Evolutionary conservation across 108 stramenopile species (phyloP), one percentile per base, ranked within the genome.

Genomic region (Nannochloropsis salina): DNA sequence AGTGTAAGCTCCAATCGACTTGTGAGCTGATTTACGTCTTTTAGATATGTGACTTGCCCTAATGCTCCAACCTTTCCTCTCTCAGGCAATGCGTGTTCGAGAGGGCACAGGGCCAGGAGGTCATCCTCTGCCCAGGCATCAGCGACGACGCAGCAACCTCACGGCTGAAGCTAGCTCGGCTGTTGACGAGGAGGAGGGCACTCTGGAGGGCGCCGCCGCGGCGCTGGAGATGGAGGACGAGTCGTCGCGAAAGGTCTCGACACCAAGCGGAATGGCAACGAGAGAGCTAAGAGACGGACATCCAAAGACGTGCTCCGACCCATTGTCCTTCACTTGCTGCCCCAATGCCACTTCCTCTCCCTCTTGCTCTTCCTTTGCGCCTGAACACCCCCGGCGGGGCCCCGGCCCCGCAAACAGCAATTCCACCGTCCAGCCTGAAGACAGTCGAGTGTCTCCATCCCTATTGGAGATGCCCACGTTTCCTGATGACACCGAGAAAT

Each of bases 351-450:
- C 61, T 8, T 74, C 61, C 61, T 74, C 61, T 15, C n/a, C 61
- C 61, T 74, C 61, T n/a, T 74, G 61, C 61, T 74, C 61, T 74
- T 74, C 61, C 61, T 74, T n/a, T n/a, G 61, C 61, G 15, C n/a
- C 15, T 74, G n/a, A n/a, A 31, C 31, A 31, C 31, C 31, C 31
- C 31, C 31, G 31, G 0, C 31, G 31, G 31, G 31, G 31, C 31
- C 31, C 31, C 61, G n/a, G 61, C 61, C 61, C 20, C 61, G n/a
- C 61, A 74, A 15, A 74, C 61, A 74, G 61, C 61, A 1, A 2
- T n/a, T n/a, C 15, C 61, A 74, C 20, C n/a, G 20, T n/a, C 61
- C n/a, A n/a, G 20, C n/a, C 20, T 74, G 61, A 74, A n/a, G 61
- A 74, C 61, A 0, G 1, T 4, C 3, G 61, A n/a, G 61, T 15